Evolutionary conservation across 2,329 filamentous ascomycete species (phyloP), one percentile per base, ranked within the genome.

Genomic region (Fusarium kyushuense): DNA sequence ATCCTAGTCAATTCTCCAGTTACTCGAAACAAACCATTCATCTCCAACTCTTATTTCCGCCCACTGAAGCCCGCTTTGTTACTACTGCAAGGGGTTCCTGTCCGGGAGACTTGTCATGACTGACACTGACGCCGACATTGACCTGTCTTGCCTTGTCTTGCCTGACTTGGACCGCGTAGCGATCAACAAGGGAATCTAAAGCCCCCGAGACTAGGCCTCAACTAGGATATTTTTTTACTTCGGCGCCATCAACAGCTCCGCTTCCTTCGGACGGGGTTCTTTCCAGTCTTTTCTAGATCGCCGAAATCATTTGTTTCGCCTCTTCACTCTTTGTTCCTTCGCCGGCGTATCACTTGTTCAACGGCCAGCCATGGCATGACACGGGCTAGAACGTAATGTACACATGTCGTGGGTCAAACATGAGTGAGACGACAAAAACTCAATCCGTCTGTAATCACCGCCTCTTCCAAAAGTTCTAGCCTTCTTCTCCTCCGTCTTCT

Each of bases 201-300:
- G 25, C 14, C 25, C 13, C 49, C 35, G 57, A 60, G 55, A 36
- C 57, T 59, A 60, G 27, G 53, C 33, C 25, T 35, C 40, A 46
- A 29, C 54, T 29, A 49, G 42, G 41, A 47, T 57, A 47, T 57
- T 45, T 35, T 62, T 45, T 65, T 56, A 62, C 65, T 66, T 61
- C 42, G 40, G 51, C 59, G 54, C 61, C 53, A 64, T 38, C 45
- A 52, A 40, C 43, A 55, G 62, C 56, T 49, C 66, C 66, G 69
- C 66, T 67, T 63, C 62, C 66, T 67, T 62, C 66, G 47, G 63
- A 46, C 66, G 66, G 66, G n/a, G 46, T 67, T 67, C 48, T 65
- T 69, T 69, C 65, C 66, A 69, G 56, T 69, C 66, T 55, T 47
- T 69, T 69, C 63, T 43, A 69, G 65, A 68, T 33, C 59, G 29